Evolutionary conservation across 2,329 filamentous ascomycete genomes (phyloP).

Genomic region (Knoxdaviesia capensis): DNA sequence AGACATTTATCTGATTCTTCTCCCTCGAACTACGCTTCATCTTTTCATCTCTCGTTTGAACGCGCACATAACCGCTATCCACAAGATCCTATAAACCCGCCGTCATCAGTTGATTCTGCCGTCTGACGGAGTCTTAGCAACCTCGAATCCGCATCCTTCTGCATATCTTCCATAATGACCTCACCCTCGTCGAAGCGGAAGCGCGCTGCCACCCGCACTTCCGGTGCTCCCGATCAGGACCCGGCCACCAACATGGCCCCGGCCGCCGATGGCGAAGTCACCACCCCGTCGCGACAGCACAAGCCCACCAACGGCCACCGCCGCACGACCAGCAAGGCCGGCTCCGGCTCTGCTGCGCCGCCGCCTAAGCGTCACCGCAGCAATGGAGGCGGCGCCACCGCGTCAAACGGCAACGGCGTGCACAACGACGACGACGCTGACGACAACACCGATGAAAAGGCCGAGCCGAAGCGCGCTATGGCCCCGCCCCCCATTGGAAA

Average conservation of each 20-base stretch:
- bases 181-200: constrained; percentile 56
- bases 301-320: constrained; percentile 18
- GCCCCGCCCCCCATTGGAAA: constrained; percentile 58
- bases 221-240: constrained; percentile 18
- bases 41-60: no score
- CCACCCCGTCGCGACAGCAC: constrained; percentile 16
- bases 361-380: constrained; percentile 65
- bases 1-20: no score
- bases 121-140: no score
- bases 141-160: not conserved
- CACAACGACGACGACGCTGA: constrained; percentile 37
- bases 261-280: constrained; percentile 2
- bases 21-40: no score
- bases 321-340: constrained; percentile 24
- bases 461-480: constrained; percentile 30
- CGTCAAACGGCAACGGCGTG: constrained; percentile 21
- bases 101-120: no score
- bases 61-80: no score
- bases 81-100: no score
- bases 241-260: not conserved
- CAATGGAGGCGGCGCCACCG: constrained; percentile 30
- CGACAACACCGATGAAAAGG: constrained; percentile 36
- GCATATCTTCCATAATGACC: constrained; percentile 7
- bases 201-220: constrained; percentile 37
- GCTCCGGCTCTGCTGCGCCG: constrained; percentile 23